A percentile compares a stretch with the other conserved stretches of the same genome.
These are phyloP conservation scores for Boletus tylopilopsis DNA, from an alignment of 768 basidiomycete genomes.

Conservation along the genomic window DNA sequence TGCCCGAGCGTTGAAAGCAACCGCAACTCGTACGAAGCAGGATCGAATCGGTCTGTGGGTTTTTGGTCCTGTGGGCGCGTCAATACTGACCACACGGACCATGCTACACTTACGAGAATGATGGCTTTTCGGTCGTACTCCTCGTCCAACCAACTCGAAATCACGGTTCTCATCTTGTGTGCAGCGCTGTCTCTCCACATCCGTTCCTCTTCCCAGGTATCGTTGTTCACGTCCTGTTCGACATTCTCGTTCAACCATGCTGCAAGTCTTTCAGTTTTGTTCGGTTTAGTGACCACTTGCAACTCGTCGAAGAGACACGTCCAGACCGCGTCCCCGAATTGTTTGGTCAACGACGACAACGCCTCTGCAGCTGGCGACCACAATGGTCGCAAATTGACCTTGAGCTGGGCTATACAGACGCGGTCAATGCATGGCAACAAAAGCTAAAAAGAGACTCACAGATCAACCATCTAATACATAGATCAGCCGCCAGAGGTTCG, in stretches of 20 bases:
- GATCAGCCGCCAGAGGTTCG: constrained; percentile 50
- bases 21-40: constrained; percentile 74
- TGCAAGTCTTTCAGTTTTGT: constrained; percentile 5
- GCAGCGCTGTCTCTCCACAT: constrained; percentile 75
- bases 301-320: constrained; percentile 61
- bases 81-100: not conserved
- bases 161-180: constrained; percentile 51
- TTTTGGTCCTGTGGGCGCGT: constrained; percentile 34
- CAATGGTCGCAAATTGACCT: constrained; percentile 87
- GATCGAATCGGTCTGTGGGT: constrained; percentile 61
- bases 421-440: not conserved
- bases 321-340: constrained; percentile 77
- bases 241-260: constrained; percentile 26
- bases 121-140: constrained; percentile 30
- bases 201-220: constrained; percentile 62
- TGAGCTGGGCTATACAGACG: constrained; percentile 66
- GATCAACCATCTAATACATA: constrained; percentile 69
- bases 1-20: constrained; percentile 69
- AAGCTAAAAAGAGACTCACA: constrained; percentile 39
- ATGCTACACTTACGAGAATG: constrained; percentile 28
- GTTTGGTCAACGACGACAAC: constrained; percentile 45
- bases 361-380: constrained; percentile 81
- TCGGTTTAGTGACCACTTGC: constrained; percentile 27
- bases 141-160: constrained; percentile 45
- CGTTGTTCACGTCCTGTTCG: constrained; percentile 21